These are phyloP conservation scores for Hypsizygus ulmarius DNA, from an alignment of 1,284 basidiomycete species.

Conservation along the genomic window DNA sequence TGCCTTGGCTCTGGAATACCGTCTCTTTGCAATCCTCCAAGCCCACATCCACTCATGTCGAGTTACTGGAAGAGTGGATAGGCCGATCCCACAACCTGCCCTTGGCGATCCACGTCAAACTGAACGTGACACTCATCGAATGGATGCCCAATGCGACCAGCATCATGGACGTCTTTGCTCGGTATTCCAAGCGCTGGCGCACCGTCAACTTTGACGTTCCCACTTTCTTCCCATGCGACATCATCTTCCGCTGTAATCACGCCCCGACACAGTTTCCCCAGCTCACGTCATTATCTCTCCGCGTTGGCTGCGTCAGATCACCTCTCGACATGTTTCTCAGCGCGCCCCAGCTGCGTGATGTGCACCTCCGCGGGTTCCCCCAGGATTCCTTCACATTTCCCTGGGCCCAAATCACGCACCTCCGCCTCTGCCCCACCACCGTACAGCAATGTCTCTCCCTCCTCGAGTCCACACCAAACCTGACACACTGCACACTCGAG, in stretches of 20 bases:
- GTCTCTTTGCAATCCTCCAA: conserved; percentile 10
- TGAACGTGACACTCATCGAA: conserved; percentile 5
- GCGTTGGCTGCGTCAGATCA: conserved; percentile 7
- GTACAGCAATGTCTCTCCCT: conserved; percentile 19
- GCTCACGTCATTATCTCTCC: conserved; percentile 10
- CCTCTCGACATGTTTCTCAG: conserved; percentile 13
- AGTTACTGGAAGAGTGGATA: conserved; percentile 19
- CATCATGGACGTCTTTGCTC: conserved; percentile 18
- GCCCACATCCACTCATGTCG: conserved; percentile 12
- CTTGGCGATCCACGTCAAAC: conserved; percentile 13
- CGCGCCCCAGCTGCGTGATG: conserved; percentile 14
- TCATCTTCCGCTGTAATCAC: conserved; percentile 10
- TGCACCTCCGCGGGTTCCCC: conserved; percentile 14
- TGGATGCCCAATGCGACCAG: conserved; percentile 9
- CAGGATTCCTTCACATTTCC: conserved; percentile 13
- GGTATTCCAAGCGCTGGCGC: conserved; percentile 15
- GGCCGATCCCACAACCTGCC: conserved; percentile 15
- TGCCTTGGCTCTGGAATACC: conserved; percentile 22
- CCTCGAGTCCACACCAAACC: conserved; percentile 12
- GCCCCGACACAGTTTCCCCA: conserved; percentile 13
- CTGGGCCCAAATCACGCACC: conserved; percentile 14
- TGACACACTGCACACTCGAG: conserved; percentile 18
- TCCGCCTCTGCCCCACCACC: conserved; percentile 18
- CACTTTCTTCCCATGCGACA: conserved; percentile 13
- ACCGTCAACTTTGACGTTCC: conserved; percentile 18